Evolutionary conservation across 1,284 basidiomycete species (phyloP).

Genomic region (Ganoderma leucocontextum): DNA sequence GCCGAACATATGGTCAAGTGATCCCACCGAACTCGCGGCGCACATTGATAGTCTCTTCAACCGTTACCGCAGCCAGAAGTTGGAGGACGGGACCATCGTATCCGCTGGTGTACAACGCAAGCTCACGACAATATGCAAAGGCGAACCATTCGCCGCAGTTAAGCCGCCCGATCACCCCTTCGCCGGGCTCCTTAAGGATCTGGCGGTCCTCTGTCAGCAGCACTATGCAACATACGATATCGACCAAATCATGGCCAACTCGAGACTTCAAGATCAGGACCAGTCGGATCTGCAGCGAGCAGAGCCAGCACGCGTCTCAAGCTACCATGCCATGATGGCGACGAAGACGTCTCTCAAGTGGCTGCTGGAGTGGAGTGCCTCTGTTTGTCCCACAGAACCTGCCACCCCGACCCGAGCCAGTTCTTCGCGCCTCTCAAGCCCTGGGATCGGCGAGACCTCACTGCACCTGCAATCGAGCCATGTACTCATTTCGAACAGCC

Average conservation of each 20-base stretch:
- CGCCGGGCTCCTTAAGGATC: not conserved
- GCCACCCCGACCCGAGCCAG: not conserved
- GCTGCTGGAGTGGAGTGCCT: not conserved
- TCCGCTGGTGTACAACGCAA: not conserved
- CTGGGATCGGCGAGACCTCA: too few relatives aligned
- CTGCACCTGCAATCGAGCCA: too few relatives aligned
- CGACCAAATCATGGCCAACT: not conserved
- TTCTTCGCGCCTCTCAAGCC: not conserved
- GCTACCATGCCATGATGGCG: not conserved
- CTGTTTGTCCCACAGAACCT: not conserved
- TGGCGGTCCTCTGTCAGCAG: not conserved
- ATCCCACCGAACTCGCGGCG: not conserved
- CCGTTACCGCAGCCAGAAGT: not conserved
- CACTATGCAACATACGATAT: not conserved
- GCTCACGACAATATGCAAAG: not conserved
- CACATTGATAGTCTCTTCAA: not conserved
- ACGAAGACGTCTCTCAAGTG: not conserved
- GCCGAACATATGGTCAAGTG: not conserved
- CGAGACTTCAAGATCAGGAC: not conserved
- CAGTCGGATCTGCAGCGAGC: not conserved
- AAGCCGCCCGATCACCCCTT: not conserved
- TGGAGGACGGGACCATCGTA: not conserved
- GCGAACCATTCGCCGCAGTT: not conserved
- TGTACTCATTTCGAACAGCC: too few relatives aligned
- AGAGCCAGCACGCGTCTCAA: not conserved